Percentiles rank a stretch among this genome's conserved stretches.
Evolutionary conservation across 805 yeast species (phyloP).

Genomic region (Metschnikowia noctiluminum): DNA sequence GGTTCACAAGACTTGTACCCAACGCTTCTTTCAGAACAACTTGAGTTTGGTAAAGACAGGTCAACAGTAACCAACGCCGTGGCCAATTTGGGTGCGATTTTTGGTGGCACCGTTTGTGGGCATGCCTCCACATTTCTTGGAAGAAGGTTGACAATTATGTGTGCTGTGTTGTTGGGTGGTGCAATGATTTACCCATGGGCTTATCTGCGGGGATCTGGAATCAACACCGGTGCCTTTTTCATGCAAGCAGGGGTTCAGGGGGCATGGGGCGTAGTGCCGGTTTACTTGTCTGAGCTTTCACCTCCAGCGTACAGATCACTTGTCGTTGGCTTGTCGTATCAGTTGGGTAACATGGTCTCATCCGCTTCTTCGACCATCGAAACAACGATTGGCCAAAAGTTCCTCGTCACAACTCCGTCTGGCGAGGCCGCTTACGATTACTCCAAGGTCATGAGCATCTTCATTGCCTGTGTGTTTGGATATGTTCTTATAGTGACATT

Average conservation of each 20-base stretch:
- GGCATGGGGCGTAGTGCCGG: constrained; percentile 71
- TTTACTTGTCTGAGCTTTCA: constrained; percentile 62
- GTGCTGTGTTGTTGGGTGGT: constrained; percentile 34
- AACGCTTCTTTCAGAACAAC: constrained; percentile 34
- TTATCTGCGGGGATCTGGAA: constrained; percentile 25
- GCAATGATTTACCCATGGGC: constrained; percentile 39
- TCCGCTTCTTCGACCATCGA: constrained; percentile 72
- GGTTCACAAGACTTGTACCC: constrained; percentile 43
- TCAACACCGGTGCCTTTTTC: constrained; percentile 60
- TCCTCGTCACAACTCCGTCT: constrained; percentile 42
- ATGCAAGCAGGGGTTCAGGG: constrained; percentile 67
- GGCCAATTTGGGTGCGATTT: constrained; percentile 40
- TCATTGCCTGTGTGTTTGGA: constrained; percentile 63
- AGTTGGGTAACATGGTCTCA: constrained; percentile 69
- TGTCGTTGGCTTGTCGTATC: constrained; percentile 46
- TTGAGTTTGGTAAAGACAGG: constrained; percentile 28
- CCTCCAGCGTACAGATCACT: constrained; percentile 16
- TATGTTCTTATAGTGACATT: constrained; percentile 45
- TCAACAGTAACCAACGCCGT: constrained; percentile 40
- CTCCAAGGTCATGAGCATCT: constrained; percentile 67
- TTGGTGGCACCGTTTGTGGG: constrained; percentile 46
- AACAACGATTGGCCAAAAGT: constrained; percentile 52
- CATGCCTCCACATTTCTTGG: constrained; percentile 38
- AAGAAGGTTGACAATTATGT: constrained; percentile 32
- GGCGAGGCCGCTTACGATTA: constrained; percentile 44